These are phyloP conservation scores for Mucor sp. DNA, from an alignment of 371 early-diverging fungal species.

Conservation along the genomic window DNA sequence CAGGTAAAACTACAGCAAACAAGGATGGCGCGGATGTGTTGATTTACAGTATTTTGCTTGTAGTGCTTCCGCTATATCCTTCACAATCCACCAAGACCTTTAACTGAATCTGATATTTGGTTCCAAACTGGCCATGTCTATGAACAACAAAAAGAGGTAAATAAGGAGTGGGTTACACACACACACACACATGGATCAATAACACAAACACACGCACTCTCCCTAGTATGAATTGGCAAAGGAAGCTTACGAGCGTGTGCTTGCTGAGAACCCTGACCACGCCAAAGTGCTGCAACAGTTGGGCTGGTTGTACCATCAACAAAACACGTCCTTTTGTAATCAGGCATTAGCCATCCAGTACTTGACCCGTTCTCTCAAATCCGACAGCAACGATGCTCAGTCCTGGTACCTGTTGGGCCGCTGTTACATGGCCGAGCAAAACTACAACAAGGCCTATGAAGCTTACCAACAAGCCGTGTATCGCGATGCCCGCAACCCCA, in stretches of 20 bases:
- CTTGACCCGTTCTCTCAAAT: conserved; percentile 78
- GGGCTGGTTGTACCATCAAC: conserved; percentile 92
- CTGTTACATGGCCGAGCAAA: conserved; percentile 93
- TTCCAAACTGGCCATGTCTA: conserved; percentile 95
- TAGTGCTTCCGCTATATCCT: conserved; percentile 91
- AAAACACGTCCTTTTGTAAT: conserved; percentile 72
- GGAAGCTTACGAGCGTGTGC: conserved; percentile 90
- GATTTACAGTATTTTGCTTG: background rate
- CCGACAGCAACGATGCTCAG: conserved; percentile 85
- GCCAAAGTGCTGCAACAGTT: conserved; percentile 93
- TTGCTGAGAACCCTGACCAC: conserved; percentile 86
- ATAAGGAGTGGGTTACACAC: background rate
- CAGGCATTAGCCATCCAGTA: conserved; percentile 81
- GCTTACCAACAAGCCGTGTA: conserved; percentile 96
- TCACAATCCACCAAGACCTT: conserved; percentile 82
- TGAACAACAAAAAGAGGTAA: conserved; percentile 87
- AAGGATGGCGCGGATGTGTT: background rate
- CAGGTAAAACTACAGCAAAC: conserved; percentile 44
- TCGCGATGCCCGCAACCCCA: conserved; percentile 90
- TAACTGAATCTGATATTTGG: conserved; percentile 92
- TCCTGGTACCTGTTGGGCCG: conserved; percentile 94
- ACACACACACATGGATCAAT: background rate
- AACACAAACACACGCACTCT: background rate
- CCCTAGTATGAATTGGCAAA: conserved; percentile 71
- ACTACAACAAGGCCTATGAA: conserved; percentile 93